Evolutionary conservation across 148 eudicot genomes (phyloP).

Genomic region (Rhododendron simsii): DNA sequence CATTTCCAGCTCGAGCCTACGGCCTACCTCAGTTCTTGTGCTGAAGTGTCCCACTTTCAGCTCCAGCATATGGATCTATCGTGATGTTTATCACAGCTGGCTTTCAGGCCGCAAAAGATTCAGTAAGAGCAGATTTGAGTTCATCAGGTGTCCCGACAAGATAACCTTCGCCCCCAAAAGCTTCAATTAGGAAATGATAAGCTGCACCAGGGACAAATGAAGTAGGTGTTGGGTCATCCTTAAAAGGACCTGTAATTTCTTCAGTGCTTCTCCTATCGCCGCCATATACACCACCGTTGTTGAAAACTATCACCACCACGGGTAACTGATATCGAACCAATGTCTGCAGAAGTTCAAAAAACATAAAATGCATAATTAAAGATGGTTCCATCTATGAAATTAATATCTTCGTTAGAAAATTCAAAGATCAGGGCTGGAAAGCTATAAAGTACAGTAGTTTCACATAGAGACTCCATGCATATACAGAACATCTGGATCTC

Average conservation of each 20-base stretch:
- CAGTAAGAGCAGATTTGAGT: constrained; percentile 66
- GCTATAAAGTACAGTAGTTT: neutral
- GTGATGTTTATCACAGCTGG: constrained; percentile 84
- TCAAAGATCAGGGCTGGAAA: no score
- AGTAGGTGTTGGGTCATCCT: constrained; percentile 79
- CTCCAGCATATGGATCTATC: constrained; percentile 76
- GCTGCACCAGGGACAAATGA: no score
- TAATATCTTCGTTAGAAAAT: no score
- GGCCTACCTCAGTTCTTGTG: constrained; percentile 69
- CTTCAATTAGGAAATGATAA: neutral
- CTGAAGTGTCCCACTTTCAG: constrained; percentile 90
- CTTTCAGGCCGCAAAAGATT: constrained; percentile 66
- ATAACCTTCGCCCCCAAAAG: constrained; percentile 91
- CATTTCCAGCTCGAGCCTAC: neutral
- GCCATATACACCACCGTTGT: constrained; percentile 88
- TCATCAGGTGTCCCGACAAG: constrained; percentile 60
- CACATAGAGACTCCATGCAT: neutral
- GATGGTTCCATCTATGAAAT: no score
- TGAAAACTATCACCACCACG: constrained; percentile 77
- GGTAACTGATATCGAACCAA: constrained; percentile 82
- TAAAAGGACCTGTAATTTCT: constrained; percentile 70
- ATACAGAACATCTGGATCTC: no score
- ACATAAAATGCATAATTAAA: neutral
- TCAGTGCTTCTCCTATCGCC: constrained; percentile 74
- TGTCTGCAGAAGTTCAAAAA: constrained; percentile 40